Conservation (phyloP, 2,329 filamentous ascomycete genomes). For the Fusarium buharicum region DNA sequence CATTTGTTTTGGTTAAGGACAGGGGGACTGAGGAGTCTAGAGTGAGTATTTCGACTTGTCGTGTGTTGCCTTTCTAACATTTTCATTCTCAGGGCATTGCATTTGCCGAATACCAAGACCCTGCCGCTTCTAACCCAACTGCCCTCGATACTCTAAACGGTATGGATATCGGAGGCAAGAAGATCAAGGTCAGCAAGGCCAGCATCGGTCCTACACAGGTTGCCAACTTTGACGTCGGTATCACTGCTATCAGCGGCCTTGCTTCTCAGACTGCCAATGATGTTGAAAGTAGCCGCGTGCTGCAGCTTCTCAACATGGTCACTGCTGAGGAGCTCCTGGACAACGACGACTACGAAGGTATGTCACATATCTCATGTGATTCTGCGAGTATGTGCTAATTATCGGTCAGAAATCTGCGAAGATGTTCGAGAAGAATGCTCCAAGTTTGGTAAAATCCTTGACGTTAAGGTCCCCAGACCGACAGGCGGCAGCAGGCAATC, state of each 20-base stretch:
- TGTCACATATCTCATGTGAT: constrained; percentile 34
- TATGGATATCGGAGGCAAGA: constrained; percentile 90
- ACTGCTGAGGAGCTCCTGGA: constrained; percentile 95
- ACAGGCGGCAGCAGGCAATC: constrained; percentile 83
- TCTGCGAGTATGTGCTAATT: constrained; percentile 49
- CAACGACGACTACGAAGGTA: constrained; percentile 94
- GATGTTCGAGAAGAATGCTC: constrained; percentile 92
- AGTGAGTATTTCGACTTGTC: constrained; percentile 63
- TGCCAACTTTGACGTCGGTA: constrained; percentile 90
- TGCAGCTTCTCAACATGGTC: constrained; percentile 98
- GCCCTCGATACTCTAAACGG: constrained; percentile 92
- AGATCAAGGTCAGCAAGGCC: constrained; percentile 86
- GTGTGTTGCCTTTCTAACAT: constrained; percentile 44
- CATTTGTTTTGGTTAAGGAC: constrained; percentile 91
- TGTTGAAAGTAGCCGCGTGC: constrained; percentile 81
- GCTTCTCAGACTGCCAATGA: constrained; percentile 86
- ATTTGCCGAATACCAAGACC: constrained; percentile 93
- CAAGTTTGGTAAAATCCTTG: constrained; percentile 86
- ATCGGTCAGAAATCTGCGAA: constrained; percentile 84
- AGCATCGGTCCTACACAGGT: constrained; percentile 96
- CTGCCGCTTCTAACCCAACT: constrained; percentile 75
- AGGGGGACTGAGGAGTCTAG: constrained; percentile 84
- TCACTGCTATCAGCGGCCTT: constrained; percentile 97
- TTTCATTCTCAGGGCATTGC: constrained; percentile 80
- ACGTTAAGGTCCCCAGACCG: constrained; percentile 93